phyloP scores from a whole-genome alignment of 176 grass and related monocot genomes.

The Cenchrus americanus region DNA sequence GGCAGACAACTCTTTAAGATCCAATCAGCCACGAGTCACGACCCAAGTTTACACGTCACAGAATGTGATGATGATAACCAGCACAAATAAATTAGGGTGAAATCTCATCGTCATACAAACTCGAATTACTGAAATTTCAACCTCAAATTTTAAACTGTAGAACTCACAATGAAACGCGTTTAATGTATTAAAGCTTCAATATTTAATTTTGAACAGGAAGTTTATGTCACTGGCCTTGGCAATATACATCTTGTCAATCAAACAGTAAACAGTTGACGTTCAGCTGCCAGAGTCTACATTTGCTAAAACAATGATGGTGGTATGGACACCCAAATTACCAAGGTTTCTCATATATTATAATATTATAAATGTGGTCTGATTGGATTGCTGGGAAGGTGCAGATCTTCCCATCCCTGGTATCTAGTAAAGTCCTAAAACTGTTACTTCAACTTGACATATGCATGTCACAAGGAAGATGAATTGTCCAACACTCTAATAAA shows the following conservation, averaged over 20 bases:
- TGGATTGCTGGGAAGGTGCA: background rate
- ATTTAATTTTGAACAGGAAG: background rate
- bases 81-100: background rate
- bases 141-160: background rate
- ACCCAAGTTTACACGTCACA: background rate
- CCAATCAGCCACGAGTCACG: background rate
- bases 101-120: background rate
- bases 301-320: background rate
- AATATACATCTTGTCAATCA: no score
- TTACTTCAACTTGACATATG: background rate
- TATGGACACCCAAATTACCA: background rate
- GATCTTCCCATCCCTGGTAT: background rate
- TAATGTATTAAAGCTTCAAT: background rate
- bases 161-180: background rate
- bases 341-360: background rate
- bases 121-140: background rate
- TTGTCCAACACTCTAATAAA: background rate
- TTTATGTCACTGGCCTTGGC: no score
- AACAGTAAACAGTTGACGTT: background rate
- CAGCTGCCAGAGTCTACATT: background rate
- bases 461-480: conserved; percentile 20
- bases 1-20: background rate
- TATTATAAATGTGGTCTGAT: background rate
- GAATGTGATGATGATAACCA: background rate
- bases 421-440: background rate